Conservation (phyloP, 116 monocot genomes). For the Cymodocea nodosa region DNA sequence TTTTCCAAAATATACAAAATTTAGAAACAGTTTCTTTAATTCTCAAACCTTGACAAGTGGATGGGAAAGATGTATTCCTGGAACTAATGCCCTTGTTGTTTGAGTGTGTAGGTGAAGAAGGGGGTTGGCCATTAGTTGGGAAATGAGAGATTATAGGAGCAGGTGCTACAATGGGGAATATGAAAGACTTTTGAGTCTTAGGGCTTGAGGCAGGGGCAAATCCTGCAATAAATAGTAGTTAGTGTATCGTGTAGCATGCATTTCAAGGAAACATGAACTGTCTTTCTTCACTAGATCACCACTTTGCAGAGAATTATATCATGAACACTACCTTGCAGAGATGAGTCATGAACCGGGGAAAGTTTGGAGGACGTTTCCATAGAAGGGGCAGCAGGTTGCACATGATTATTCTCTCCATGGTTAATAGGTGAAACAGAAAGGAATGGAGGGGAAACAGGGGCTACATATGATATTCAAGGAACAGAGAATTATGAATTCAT, state of each 20-base stretch:
- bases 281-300: not conserved
- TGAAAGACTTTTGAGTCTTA: not conserved
- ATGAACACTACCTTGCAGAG: not conserved
- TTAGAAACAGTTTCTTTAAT: not conserved
- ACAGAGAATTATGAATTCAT: not conserved
- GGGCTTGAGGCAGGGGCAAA: constrained; percentile 10
- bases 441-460: not conserved
- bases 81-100: not conserved
- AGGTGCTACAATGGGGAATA: not conserved
- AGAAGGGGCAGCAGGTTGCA: constrained; percentile 2
- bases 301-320: not conserved
- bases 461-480: not conserved
- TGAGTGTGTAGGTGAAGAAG: not conserved
- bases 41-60: constrained; percentile 4
- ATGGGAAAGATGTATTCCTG: constrained; percentile 1
- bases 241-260: not conserved
- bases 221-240: constrained; percentile 4
- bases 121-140: not conserved
- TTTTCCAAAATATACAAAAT: not conserved
- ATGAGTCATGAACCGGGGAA: not conserved
- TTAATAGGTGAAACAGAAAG: not conserved
- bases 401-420: not conserved
- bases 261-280: not conserved
- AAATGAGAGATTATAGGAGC: constrained; percentile 2
- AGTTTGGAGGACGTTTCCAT: not conserved